These are phyloP conservation scores for Aspergillus costaricaensis DNA, from an alignment of 2,329 filamentous ascomycete genomes.

Conservation along the genomic window DNA sequence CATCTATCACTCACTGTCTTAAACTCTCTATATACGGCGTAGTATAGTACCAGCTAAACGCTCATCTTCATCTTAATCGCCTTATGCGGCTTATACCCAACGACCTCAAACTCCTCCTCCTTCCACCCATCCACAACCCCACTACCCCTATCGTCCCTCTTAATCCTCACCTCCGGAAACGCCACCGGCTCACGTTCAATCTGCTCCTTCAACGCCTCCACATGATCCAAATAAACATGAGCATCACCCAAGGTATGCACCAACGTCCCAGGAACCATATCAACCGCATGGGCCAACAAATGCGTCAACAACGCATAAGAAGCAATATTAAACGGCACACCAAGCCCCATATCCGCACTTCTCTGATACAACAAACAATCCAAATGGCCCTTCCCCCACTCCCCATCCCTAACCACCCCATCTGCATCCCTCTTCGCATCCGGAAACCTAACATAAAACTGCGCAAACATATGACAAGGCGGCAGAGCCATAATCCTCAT, in stretches of 20 bases:
- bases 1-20: slow-evolving; percentile 11
- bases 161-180: slow-evolving; percentile 78
- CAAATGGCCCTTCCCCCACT: slow-evolving; percentile 63
- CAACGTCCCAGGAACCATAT: slow-evolving; percentile 80
- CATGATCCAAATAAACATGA: slow-evolving; percentile 93
- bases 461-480: slow-evolving; percentile 96
- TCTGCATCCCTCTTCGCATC: slow-evolving; percentile 25
- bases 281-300: slow-evolving; percentile 87
- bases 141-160: slow-evolving; percentile 65
- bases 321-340: slow-evolving; percentile 97
- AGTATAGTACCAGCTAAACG: slow-evolving; percentile 55
- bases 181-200: slow-evolving; percentile 74
- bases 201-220: slow-evolving; percentile 82
- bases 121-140: slow-evolving; percentile 95
- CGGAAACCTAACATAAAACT: slow-evolving; percentile 87
- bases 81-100: slow-evolving; percentile 89
- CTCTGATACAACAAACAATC: slow-evolving; percentile 92
- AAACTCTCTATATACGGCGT: not conserved
- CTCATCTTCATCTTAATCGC: slow-evolving; percentile 99
- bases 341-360: slow-evolving; percentile 94
- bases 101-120: slow-evolving; percentile 80
- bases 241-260: slow-evolving; percentile 97
- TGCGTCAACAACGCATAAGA: slow-evolving; percentile 91
- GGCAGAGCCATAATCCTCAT: slow-evolving; percentile 86
- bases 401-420: slow-evolving; percentile 26